These are phyloP conservation scores for Brassica incana DNA, from an alignment of 345 rosid species.

Conservation along the genomic window DNA sequence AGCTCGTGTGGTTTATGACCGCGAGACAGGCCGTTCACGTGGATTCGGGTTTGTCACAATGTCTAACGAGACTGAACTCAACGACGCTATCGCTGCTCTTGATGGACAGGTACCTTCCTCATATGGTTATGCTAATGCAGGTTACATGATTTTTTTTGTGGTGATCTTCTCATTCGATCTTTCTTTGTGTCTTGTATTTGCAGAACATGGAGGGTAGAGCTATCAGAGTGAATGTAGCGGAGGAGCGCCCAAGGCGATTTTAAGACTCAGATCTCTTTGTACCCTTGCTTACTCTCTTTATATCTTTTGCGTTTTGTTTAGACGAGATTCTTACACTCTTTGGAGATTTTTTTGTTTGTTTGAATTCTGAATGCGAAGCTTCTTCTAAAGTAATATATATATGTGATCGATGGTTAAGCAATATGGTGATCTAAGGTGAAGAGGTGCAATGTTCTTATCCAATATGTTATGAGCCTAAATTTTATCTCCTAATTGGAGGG, in stretches of 20 bases:
- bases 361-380: constrained; percentile 30
- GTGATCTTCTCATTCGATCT: neutral
- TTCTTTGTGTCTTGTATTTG: constrained; percentile 22
- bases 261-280: constrained; percentile 35
- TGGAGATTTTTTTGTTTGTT: constrained; percentile 28
- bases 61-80: constrained; percentile 73
- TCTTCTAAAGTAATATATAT: constrained; percentile 26
- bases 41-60: constrained; percentile 93
- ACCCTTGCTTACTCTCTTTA: neutral
- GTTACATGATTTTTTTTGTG: neutral
- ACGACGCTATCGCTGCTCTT: constrained; percentile 87
- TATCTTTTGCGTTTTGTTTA: constrained; percentile 27
- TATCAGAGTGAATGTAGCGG: constrained; percentile 83
- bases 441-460: neutral
- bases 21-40: constrained; percentile 92
- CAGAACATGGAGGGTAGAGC: constrained; percentile 89
- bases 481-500: neutral
- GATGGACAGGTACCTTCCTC: constrained; percentile 73
- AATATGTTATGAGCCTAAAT: neutral
- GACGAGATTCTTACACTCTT: constrained; percentile 37
- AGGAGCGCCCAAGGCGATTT: constrained; percentile 76
- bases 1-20: constrained; percentile 77
- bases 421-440: neutral
- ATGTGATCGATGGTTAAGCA: neutral
- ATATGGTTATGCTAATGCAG: neutral